Evolutionary conservation across 306 rosid genomes (phyloP).

Genomic region (Mucuna pruriens): DNA sequence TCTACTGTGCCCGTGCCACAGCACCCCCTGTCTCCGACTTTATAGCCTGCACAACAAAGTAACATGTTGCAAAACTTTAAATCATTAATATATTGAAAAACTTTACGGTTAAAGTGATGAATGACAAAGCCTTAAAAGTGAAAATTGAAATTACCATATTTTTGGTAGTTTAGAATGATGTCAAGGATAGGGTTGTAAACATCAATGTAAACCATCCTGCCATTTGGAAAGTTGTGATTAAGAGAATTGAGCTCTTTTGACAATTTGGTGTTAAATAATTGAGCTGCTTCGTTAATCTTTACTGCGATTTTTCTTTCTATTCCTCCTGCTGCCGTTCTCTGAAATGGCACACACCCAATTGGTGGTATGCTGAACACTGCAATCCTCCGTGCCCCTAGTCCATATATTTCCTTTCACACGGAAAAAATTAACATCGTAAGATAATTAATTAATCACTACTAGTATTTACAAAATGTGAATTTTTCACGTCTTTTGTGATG

Average conservation of each 20-base stretch:
- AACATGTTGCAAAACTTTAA: background rate
- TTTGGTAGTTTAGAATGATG: constrained; percentile 20
- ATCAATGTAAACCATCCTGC: constrained; percentile 53
- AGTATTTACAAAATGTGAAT: too few species aligned
- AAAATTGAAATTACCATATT: constrained; percentile 47
- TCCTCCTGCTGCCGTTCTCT: constrained; percentile 68
- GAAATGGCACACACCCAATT: constrained; percentile 69
- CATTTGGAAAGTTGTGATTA: background rate
- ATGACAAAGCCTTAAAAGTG: background rate
- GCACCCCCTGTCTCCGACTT: constrained; percentile 51
- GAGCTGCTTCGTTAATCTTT: constrained; percentile 45
- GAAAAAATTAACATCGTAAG: background rate
- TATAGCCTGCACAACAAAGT: constrained; percentile 42
- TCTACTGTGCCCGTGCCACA: constrained; percentile 69
- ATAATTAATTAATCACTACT: background rate
- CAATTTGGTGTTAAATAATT: constrained; percentile 53
- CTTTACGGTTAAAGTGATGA: background rate
- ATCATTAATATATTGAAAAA: background rate
- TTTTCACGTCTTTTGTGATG: too few species aligned
- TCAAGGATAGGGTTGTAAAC: constrained; percentile 56
- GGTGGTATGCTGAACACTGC: constrained; percentile 66
- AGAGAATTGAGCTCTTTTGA: constrained; percentile 26
- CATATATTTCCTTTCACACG: constrained; percentile 45
- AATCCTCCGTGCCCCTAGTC: constrained; percentile 60
- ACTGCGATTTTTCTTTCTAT: constrained; percentile 46